Evolutionary conservation across 179 eudicot genomes (phyloP).

Genomic region (Vitellaria paradoxa): DNA sequence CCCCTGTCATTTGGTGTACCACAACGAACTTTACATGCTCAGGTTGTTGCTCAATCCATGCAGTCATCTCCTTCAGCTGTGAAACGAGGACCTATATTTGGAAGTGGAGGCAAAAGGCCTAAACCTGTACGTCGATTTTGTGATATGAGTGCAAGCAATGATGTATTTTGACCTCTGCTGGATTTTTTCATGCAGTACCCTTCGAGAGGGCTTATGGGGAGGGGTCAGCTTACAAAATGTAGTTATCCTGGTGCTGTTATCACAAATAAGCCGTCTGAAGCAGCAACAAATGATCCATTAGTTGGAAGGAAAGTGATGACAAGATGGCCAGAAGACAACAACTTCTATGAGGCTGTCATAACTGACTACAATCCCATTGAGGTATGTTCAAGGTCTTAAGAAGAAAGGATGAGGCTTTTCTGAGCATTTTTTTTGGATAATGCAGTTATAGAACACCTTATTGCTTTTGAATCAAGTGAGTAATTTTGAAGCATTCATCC

Average conservation of each 20-base stretch:
- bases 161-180: slow-evolving; percentile 12
- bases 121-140: slow-evolving; percentile 32
- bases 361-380: slow-evolving; percentile 52
- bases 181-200: slow-evolving; percentile 24
- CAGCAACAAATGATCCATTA: slow-evolving; percentile 38
- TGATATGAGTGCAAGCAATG: neutral
- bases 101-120: slow-evolving; percentile 39
- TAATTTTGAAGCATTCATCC: slow-evolving; percentile 2
- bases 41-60: slow-evolving; percentile 26
- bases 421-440: neutral
- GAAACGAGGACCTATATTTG: slow-evolving; percentile 45
- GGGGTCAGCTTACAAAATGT: slow-evolving; percentile 30
- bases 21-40: slow-evolving; percentile 34
- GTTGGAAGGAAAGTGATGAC: slow-evolving; percentile 67
- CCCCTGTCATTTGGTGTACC: slow-evolving; percentile 36
- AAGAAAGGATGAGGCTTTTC: slow-evolving; percentile 2
- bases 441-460: neutral
- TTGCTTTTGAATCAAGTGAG: neutral
- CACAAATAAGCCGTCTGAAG: slow-evolving; percentile 31
- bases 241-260: slow-evolving; percentile 30
- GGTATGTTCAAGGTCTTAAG: slow-evolving; percentile 29
- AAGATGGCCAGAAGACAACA: slow-evolving; percentile 73
- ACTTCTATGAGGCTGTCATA: slow-evolving; percentile 67
- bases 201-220: slow-evolving; percentile 20
- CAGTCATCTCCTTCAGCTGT: slow-evolving; percentile 42